Conservation (phyloP, 1,139 yeast genomes). For the Diutina siamensis region DNA sequence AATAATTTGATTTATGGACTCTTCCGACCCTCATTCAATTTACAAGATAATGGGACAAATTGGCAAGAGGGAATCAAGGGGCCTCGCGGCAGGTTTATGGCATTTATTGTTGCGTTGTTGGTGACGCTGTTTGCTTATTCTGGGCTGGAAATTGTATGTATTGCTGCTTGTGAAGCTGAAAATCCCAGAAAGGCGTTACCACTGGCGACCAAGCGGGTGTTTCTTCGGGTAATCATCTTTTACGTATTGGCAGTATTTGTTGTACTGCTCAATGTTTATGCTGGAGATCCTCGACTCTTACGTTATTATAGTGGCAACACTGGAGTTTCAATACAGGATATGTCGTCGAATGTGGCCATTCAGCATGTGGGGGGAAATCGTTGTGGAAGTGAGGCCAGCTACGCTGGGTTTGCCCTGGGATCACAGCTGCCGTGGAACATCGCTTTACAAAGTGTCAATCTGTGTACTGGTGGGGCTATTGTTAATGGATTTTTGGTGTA, state of each 20-base stretch:
- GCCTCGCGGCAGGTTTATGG: conserved; percentile 48
- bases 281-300: conserved; percentile 64
- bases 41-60: conserved; percentile 40
- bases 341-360: conserved; percentile 22
- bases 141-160: conserved; percentile 74
- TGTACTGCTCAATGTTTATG: conserved; percentile 58
- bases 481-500: conserved; percentile 58
- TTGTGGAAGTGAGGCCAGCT: conserved; percentile 22
- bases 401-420: conserved; percentile 45
- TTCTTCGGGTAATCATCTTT: conserved; percentile 58
- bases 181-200: conserved; percentile 75
- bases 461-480: conserved; percentile 50
- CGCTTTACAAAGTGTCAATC: conserved; percentile 60
- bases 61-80: conserved; percentile 46
- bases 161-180: conserved; percentile 79
- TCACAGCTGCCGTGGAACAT: conserved; percentile 73
- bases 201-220: conserved; percentile 63
- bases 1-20: conserved; percentile 51
- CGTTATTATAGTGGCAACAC: conserved; percentile 35
- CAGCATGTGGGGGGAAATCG: conserved; percentile 29
- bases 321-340: conserved; percentile 17
- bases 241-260: conserved; percentile 63
- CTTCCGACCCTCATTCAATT: conserved; percentile 59
- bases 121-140: conserved; percentile 65
- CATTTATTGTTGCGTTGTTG: conserved; percentile 50